phyloP scores from a whole-genome alignment of 73 alveolate species.

The Tetrahymena malaccensis region DNA sequence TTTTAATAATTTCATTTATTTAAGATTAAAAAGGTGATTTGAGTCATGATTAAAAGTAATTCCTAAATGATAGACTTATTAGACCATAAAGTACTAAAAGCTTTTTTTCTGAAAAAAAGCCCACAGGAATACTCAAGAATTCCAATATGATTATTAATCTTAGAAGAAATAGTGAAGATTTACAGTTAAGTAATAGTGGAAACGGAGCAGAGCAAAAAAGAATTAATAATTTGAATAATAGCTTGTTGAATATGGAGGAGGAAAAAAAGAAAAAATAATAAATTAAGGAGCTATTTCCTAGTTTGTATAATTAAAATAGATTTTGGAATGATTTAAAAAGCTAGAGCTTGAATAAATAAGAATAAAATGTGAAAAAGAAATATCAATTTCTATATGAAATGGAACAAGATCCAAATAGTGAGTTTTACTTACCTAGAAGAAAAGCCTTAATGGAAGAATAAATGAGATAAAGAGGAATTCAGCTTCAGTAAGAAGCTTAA shows the following conservation, averaged over 20 bases:
- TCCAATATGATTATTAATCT: background rate
- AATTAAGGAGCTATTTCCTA: background rate
- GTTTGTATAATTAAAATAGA: background rate
- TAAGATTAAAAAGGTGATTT: background rate
- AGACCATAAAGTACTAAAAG: background rate
- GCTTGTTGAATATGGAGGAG: background rate
- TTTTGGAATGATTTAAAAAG: background rate
- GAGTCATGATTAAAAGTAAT: background rate
- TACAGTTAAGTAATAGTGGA: background rate
- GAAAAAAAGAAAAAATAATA: background rate
- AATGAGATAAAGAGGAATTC: background rate
- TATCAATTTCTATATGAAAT: background rate
- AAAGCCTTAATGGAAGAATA: background rate
- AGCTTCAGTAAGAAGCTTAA: background rate
- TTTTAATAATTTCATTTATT: no score
- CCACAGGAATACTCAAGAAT: background rate
- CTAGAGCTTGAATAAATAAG: background rate
- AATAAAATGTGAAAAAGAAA: background rate
- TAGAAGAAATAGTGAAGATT: background rate
- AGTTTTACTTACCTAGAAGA: background rate
- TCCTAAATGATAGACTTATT: background rate
- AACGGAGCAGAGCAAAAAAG: background rate
- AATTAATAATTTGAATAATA: background rate
- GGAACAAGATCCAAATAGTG: background rate
- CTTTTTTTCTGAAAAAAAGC: background rate